Evolutionary conservation across 768 basidiomycete genomes (phyloP), one percentile per base, ranked within the genome.

Genomic region (Naganishia randhawae): DNA sequence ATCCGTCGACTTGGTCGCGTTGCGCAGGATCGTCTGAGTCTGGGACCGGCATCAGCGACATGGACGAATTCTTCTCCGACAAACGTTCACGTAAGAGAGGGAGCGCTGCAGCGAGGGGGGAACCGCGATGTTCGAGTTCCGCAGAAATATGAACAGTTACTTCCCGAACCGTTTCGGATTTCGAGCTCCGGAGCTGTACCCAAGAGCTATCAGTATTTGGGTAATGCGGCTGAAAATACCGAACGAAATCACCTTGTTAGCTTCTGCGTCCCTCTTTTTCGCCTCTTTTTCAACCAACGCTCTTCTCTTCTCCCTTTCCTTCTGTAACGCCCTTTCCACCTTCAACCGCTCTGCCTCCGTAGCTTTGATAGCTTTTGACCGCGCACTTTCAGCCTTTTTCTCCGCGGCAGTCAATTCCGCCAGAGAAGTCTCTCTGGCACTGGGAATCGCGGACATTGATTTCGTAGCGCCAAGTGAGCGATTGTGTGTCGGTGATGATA

Each of bases 141-240:
- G 41, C n/a, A 7, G 61, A 51, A 31, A 69, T 63, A 51, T 69
- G 62, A 22, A 65, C 39, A 27, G 50, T 69, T 33, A 69, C 41
- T 37, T 69, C 68, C 16, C 41, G 31, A 22, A 69, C 39, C 13
- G 68, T 69, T 31, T 69, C 68, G 6, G 51, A 62, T 45, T 63
- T 65, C 14, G 62, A 69, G 25, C 19, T 65, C 0, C 62, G 52
- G 0, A 65, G n/a, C 52, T 69, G 17, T 1, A 32, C 22, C 17
- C 19, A 29, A 50, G 14, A 27, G 2, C 25, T 22, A 37, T 50
- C 14, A 22, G 53, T 42, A 19, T 31, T 32, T n/a, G 5, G 27
- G 37, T 14, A 32, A 22, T 9, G 27, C 1, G 33, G 52, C 16
- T 14, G n/a, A 19, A 27, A 14, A 25, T 27, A 45, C 31, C 8